phyloP scores from a whole-genome alignment of 225 moss, liverwort and hornwort genomes.

The Pleurozium schreberi region DNA sequence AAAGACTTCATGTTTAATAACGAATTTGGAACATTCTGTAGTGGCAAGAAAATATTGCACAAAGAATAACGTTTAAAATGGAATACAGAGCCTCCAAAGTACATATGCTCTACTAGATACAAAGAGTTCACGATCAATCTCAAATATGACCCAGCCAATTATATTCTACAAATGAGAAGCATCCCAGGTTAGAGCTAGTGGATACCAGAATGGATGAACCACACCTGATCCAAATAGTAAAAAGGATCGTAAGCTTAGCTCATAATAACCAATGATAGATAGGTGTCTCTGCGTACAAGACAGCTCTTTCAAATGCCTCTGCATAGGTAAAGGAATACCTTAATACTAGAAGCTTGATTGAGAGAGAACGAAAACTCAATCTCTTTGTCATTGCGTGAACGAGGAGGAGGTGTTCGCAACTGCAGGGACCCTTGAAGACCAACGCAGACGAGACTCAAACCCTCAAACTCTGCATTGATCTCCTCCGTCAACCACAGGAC shows the following conservation, averaged over 20 bases:
- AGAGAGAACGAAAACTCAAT: constrained; percentile 85
- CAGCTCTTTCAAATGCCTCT: not conserved
- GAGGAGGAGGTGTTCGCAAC: constrained; percentile 55
- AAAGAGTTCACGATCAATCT: not conserved
- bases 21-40: not conserved
- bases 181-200: not conserved
- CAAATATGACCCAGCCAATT: not conserved
- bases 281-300: not conserved
- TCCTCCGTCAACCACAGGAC: constrained; percentile 87
- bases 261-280: not conserved
- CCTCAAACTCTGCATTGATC: constrained; percentile 82
- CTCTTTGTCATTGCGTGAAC: constrained; percentile 58
- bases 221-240: not conserved
- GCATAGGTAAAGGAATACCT: constrained; percentile 38
- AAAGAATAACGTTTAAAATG: not conserved
- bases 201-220: not conserved
- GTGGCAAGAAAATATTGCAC: not conserved
- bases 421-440: constrained; percentile 86
- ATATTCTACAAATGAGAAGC: not conserved
- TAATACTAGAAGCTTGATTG: constrained; percentile 65
- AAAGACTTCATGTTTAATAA: not conserved
- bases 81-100: not conserved
- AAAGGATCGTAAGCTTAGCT: not conserved
- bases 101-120: not conserved
- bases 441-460: constrained; percentile 66